phyloP scores from a whole-genome alignment of 805 yeast genomes.

The Metschnikowia picachoensis region DNA sequence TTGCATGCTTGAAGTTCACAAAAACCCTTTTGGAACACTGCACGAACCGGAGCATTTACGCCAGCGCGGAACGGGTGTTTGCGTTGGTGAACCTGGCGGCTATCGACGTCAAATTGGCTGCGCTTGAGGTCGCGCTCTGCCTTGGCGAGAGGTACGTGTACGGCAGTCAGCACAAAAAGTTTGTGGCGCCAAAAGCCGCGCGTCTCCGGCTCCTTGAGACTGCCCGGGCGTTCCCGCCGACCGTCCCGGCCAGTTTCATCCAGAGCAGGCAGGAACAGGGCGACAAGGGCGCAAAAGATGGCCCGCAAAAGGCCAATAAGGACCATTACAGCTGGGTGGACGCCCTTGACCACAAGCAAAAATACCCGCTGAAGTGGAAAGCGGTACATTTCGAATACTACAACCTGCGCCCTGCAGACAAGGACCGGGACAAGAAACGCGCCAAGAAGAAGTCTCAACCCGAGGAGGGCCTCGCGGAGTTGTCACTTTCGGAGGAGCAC shows the following conservation, averaged over 20 bases:
- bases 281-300: constrained; percentile 2
- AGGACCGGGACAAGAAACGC: constrained; percentile 6
- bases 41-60: constrained; percentile 60
- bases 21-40: constrained; percentile 64
- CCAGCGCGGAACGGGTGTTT: constrained; percentile 60
- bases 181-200: constrained; percentile 40
- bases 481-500: constrained; percentile 51
- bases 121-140: constrained; percentile 56
- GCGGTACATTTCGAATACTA: constrained; percentile 51
- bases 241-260: constrained; percentile 36
- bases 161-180: constrained; percentile 32
- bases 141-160: constrained; percentile 59
- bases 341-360: constrained; percentile 37
- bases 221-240: constrained; percentile 52
- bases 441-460: constrained; percentile 12
- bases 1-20: constrained; percentile 58
- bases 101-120: constrained; percentile 52
- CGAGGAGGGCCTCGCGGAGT: constrained; percentile 48
- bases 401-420: constrained; percentile 10
- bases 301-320: constrained; percentile 7
- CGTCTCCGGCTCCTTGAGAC: constrained; percentile 49
- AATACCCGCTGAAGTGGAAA: constrained; percentile 56
- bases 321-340: constrained; percentile 47
- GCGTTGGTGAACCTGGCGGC: constrained; percentile 57
- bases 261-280: constrained; percentile 22